Base-by-base conservation (phyloP, 305 asterid genomes). In the Fraxinus nigra region DNA sequence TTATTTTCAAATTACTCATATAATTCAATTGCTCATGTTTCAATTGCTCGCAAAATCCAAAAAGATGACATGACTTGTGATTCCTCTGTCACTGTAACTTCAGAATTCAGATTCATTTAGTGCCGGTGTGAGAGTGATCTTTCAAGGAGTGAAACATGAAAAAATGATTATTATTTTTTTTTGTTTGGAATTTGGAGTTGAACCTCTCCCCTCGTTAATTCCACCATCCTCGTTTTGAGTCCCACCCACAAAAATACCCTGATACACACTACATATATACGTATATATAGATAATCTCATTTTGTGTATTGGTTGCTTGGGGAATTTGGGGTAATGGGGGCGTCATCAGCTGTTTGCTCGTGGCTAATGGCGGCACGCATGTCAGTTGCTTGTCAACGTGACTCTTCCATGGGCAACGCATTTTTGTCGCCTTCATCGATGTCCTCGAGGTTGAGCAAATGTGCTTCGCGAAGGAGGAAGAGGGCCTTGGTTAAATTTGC, bases 291-390 rank as follows among this genome's bases (percentile, higher is more conserved):
- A 35, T 35, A 1, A 9, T n/a, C 72, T 63, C 33, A 7, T 35
- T 35, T 7, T 35, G 32, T 63, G 34, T 6, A 6, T 1, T 35
- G 40, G 40, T 35, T 35, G 34, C 13, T 30, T 24, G 1, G 32
- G 72, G 32, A 28, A 22, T 20, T 63, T 63, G 72, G 40, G 40
- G 40, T 35, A 33, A 24, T 24, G 72, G 32, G 33, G 5, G 32
- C 83, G 18, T 34, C 81, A 20, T n/a, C 78, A 30, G 81, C 22
- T 30, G 28, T 33, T 82, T 84, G 92, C 51, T 81, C 86, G 54
- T 81, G 90, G 87, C 32, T 81, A 28, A 82, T 84, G 86, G 86
- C 79, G 82, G 89, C 90, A 82, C 88, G 90, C 91, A 86, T 88
- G 92, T 82, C 89, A 83, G 82, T 85, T 67, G 85, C 85, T 72